phyloP scores from a whole-genome alignment of 2,329 filamentous ascomycete species.

The Neofusicoccum cordaticola region DNA sequence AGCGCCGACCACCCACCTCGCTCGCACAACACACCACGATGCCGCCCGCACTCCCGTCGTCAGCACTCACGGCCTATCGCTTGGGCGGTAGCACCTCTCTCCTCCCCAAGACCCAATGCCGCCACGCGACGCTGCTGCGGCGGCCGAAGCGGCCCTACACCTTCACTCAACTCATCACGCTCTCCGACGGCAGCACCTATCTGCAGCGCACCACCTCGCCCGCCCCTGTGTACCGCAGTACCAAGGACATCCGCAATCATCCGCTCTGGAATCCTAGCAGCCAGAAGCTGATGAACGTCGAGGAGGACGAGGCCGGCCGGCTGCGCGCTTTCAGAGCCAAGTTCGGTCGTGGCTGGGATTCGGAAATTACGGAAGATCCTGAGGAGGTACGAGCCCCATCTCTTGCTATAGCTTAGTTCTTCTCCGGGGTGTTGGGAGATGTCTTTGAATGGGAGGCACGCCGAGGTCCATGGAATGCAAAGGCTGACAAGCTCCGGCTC shows the following conservation, averaged over 20 bases:
- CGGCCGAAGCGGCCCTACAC: conserved; percentile 91
- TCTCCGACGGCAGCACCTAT: conserved; percentile 86
- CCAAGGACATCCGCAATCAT: conserved; percentile 87
- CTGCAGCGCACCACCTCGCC: conserved; percentile 76
- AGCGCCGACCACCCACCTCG: conserved; percentile 12
- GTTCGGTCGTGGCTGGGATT: conserved; percentile 83
- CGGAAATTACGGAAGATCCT: conserved; percentile 36
- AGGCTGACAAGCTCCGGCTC: neutral
- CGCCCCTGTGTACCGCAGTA: conserved; percentile 57
- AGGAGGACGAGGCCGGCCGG: conserved; percentile 91
- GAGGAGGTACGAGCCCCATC: conserved; percentile 18
- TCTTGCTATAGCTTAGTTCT: neutral
- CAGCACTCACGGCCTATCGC: conserved; percentile 27
- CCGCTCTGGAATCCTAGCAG: conserved; percentile 86
- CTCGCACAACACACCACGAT: conserved; percentile 22
- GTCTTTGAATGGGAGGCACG: no score
- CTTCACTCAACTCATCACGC: conserved; percentile 93
- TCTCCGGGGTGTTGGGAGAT: no score
- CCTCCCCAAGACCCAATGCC: conserved; percentile 52
- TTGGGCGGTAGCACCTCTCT: conserved; percentile 26
- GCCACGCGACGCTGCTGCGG: conserved; percentile 79
- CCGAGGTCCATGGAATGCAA: neutral
- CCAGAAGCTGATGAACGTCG: conserved; percentile 77
- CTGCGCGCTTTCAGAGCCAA: conserved; percentile 79
- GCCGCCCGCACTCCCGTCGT: conserved; percentile 28